Evolutionary conservation across 1,139 yeast genomes (phyloP).

Genomic region (Saccharomycopsis phalli): DNA sequence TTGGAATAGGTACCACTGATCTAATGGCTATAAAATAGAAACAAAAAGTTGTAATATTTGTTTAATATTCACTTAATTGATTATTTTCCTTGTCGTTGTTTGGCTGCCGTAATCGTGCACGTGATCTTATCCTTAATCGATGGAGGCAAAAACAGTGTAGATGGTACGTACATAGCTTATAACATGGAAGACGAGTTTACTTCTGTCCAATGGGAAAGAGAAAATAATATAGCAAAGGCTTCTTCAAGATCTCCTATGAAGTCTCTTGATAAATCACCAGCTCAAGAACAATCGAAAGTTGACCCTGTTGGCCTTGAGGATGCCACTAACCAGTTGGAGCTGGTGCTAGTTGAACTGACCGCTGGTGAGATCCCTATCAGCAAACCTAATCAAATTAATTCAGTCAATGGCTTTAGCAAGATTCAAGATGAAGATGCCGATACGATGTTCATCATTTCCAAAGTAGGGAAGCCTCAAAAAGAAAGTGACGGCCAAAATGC

Average conservation of each 20-base stretch:
- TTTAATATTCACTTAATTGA: no score
- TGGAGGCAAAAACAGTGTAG: no score
- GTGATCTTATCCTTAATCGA: no score
- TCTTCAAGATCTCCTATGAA: slow-evolving; percentile 6
- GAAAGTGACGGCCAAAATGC: slow-evolving; percentile 78
- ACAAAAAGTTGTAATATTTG: no score
- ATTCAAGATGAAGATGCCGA: slow-evolving; percentile 4
- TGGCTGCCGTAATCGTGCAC: no score
- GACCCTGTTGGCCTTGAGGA: not conserved
- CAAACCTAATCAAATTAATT: slow-evolving; percentile 3
- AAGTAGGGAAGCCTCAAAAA: slow-evolving; percentile 66
- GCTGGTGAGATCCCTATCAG: not conserved
- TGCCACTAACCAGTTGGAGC: not conserved
- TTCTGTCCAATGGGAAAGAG: slow-evolving; percentile 20
- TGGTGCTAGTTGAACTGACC: not conserved
- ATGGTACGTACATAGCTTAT: no score
- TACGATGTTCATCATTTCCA: slow-evolving; percentile 28
- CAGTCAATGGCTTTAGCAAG: slow-evolving; percentile 1
- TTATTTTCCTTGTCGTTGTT: no score
- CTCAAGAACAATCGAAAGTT: not conserved
- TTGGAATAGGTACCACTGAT: no score
- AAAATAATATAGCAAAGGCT: not conserved
- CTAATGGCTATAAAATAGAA: no score
- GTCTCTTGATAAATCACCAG: not conserved
- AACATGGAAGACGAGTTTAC: slow-evolving; percentile 19